These are phyloP conservation scores for Thuidium tamariscinum DNA, from an alignment of 225 moss, liverwort and hornwort genomes.

Conservation along the genomic window DNA sequence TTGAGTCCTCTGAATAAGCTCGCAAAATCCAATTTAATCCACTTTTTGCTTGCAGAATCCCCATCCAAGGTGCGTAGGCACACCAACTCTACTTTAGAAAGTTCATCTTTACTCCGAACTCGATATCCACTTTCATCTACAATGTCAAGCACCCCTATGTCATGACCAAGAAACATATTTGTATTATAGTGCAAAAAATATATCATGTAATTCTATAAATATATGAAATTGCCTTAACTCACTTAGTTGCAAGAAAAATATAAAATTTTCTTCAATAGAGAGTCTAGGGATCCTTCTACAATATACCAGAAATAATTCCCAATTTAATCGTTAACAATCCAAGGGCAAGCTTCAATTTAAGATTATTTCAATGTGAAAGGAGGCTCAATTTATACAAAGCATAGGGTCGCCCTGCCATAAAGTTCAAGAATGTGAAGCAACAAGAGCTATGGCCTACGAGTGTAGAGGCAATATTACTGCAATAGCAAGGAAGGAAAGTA, in stretches of 20 bases:
- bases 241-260: not conserved
- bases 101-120: not conserved
- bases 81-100: not conserved
- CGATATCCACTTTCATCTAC: not conserved
- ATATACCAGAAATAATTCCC: not conserved
- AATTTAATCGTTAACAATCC: not conserved
- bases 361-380: not conserved
- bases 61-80: not conserved
- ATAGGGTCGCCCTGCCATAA: too few species aligned
- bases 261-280: not conserved
- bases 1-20: not conserved
- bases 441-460: too few species aligned
- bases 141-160: too few species aligned
- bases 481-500: not conserved
- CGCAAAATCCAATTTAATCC: not conserved
- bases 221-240: not conserved
- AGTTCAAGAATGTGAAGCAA: not conserved
- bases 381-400: fast-evolving
- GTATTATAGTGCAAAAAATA: not conserved
- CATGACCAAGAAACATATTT: not conserved
- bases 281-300: not conserved
- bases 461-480: too few species aligned
- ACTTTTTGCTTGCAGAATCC: not conserved
- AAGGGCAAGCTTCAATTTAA: not conserved
- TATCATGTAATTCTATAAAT: not conserved